Base-by-base conservation (phyloP, 345 rosid genomes). In the Dipteronia sinensis region DNA sequence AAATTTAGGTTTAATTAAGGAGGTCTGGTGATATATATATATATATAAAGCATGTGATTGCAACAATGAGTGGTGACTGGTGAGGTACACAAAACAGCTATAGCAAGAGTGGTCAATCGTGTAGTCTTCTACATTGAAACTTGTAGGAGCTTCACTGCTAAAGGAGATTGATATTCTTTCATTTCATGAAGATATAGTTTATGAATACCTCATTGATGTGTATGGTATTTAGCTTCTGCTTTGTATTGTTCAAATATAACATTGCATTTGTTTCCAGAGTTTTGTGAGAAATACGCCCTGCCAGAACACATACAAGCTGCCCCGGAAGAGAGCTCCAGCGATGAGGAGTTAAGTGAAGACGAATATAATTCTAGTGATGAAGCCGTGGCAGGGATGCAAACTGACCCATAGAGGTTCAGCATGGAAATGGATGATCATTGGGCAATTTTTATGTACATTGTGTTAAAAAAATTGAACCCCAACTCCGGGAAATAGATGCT, bases 201-300 rank as follows among this genome's bases (percentile, higher is more conserved):
- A 42, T 40, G 29, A 53, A 3, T 42, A 19, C n/a, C 19, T 15
- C 31, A 10, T 40, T 53, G 29, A 1, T 38, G 12, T 51, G 19
- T 16, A 20, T 11, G 1, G n/a, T 16, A 53, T 53, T 53, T 29
- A 17, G 69, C 23, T 25, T 63, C 19, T 46, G 6, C 6, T 29
- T 40, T 65, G 25, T 20, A 25, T 67, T 49, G 25, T 25, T 44
- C 44, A 22, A 56, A 55, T 56, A 29, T 73, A 19, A 38, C 19
- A 1, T 55, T 20, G 13, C 38, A 34, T 10, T 49, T 80, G 61
- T 55, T 70, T 80, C 23, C 78, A 92, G 94, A 90, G 67, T 86
- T 81, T 78, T 85, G 93, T 63, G 84, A 82, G 82, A 85, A 78
- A 82, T 90, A 90, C 85, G 97, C 94, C 49, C 87, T 85, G 80